Evolutionary conservation across 805 yeast species (phyloP), one percentile per base, ranked within the genome.

Genomic region (Limtongia smithiae): DNA sequence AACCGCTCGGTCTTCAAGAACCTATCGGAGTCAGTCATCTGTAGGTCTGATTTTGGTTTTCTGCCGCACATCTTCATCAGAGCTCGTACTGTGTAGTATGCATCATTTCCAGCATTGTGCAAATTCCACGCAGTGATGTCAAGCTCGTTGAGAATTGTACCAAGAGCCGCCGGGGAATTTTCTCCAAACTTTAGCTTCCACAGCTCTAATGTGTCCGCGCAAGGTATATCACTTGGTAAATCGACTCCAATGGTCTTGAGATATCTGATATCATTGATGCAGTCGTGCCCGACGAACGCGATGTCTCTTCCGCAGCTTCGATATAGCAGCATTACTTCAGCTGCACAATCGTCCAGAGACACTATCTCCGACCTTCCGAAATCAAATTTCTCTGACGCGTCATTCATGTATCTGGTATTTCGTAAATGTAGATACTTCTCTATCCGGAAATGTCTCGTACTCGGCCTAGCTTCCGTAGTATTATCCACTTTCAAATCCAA

Each of bases 51-150:
- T n/a, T n/a, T 18, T 33, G 11, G 20, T 1, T 33, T 3, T 15
- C 22, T 17, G 3, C n/a, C 32, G 14, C 22, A 43, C 49, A 53
- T 41, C 15, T 28, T 24, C 34, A 38, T 34, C 28, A 49, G 31
- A 11, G 34, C 57, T 33, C 49, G 51, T 24, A 49, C 28, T 2
- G 59, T 55, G 21, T 48, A 51, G 28, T 45, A 41, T 15, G 59
- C 56, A 24, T 55, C 59, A 20, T 55, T 55, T 2, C 51, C 59
- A 8, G 59, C 59, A 32, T 55, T 55, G 22, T 55, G 59, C 28
- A 51, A 22, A 42, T 50, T 45, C 55, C 41, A 35, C 14, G 41
- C 27, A 14, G 32, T n/a, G 21, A 48, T 33, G 15, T 27, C 38
- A 15, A 38, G 34, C 17, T 27, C 44, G 3, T 15, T 25, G 5